Percentiles rank a stretch among this genome's conserved stretches.
Conservation (phyloP, 768 basidiomycete species). For the Naematelia aurantialba region DNA sequence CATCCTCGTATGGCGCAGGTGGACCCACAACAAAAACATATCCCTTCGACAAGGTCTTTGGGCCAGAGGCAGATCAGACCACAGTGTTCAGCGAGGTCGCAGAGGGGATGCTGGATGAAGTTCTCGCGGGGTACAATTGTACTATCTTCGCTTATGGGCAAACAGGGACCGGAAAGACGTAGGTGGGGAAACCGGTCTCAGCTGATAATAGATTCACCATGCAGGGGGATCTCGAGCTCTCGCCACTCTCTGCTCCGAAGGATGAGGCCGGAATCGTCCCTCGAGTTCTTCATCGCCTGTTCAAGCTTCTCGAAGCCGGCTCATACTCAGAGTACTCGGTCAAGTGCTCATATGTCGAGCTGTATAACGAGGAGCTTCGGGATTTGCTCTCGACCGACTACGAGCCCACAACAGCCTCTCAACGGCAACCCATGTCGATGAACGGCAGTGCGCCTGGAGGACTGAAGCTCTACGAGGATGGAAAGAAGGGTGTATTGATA, state of each 20-base stretch:
- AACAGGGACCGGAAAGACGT: constrained; percentile 99
- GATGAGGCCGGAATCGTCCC: constrained; percentile 93
- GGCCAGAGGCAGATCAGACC: constrained; percentile 92
- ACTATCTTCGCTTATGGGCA: constrained; percentile 97
- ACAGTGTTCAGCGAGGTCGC: constrained; percentile 93
- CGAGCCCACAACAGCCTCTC: constrained; percentile 11
- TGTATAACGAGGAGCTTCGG: constrained; percentile 97
- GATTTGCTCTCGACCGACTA: constrained; percentile 84
- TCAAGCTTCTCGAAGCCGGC: constrained; percentile 72
- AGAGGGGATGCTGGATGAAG: constrained; percentile 84
- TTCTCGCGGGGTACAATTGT: constrained; percentile 94
- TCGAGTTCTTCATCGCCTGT: constrained; percentile 83
- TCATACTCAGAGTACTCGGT: constrained; percentile 79
- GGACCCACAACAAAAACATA: constrained; percentile 60
- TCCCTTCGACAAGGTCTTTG: constrained; percentile 92
- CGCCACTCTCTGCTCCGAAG: constrained; percentile 69
- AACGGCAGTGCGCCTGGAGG: constrained; percentile 42
- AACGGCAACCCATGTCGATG: constrained; percentile 10
- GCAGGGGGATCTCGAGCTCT: constrained; percentile 74
- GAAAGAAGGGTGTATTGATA: constrained; percentile 79
- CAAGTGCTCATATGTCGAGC: constrained; percentile 86
- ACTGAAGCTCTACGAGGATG: constrained; percentile 90
- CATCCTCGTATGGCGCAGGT: constrained; percentile 42
- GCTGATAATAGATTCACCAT: constrained; percentile 66
- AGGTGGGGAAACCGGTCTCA: constrained; percentile 45